phyloP scores from a whole-genome alignment of 768 basidiomycete genomes.

The Rhodotorula taiwanensis region DNA sequence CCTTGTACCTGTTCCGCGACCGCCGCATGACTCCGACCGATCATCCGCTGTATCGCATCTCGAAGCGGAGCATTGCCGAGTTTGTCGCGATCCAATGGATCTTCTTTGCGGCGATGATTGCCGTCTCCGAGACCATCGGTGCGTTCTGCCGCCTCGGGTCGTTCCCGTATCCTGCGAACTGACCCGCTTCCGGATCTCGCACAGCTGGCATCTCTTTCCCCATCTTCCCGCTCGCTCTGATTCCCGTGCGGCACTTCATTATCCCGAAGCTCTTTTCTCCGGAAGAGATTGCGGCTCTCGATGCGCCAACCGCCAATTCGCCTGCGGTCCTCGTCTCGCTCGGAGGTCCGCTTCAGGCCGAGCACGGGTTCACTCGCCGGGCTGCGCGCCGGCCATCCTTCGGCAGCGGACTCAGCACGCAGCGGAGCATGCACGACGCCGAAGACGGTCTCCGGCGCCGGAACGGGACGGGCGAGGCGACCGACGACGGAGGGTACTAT shows the following conservation, averaged over 20 bases:
- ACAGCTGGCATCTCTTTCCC: conserved; percentile 86
- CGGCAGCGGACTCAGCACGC: background rate
- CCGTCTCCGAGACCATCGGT: conserved; percentile 85
- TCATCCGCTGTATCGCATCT: conserved; percentile 67
- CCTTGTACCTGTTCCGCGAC: conserved; percentile 73
- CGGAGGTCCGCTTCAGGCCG: conserved; percentile 36
- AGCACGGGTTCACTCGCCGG: background rate
- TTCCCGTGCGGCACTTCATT: conserved; percentile 66
- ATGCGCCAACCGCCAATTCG: conserved; percentile 67
- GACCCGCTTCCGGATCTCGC: background rate
- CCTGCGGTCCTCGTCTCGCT: conserved; percentile 40
- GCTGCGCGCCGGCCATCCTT: too few relatives aligned
- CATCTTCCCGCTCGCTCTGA: conserved; percentile 71
- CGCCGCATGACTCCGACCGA: conserved; percentile 54
- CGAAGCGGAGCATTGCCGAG: conserved; percentile 63
- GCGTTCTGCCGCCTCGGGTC: conserved; percentile 27
- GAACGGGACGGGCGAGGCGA: background rate
- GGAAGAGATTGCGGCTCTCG: conserved; percentile 76
- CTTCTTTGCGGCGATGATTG: conserved; percentile 81
- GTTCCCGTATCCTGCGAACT: background rate
- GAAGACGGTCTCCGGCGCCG: background rate
- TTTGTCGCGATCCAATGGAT: conserved; percentile 69
- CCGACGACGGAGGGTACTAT: background rate
- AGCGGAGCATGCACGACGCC: background rate
- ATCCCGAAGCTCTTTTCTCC: conserved; percentile 64